phyloP scores from a whole-genome alignment of 805 yeast species.

The Maudiozyma serrabonitensis region DNA sequence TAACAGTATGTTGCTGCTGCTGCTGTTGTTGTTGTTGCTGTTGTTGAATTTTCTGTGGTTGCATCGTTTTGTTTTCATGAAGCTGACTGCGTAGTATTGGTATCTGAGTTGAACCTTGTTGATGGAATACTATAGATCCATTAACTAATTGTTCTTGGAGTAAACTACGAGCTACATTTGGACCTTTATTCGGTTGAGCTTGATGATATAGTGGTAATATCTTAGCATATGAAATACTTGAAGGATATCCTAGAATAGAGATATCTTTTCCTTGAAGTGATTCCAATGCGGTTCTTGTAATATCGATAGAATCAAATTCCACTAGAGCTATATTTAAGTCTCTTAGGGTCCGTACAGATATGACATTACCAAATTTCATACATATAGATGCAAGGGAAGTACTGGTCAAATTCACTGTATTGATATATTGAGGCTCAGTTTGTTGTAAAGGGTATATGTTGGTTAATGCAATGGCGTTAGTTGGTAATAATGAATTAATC shows the following conservation, averaged over 20 bases:
- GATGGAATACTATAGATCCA: constrained; percentile 25
- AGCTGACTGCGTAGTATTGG: constrained; percentile 16
- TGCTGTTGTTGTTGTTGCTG: neutral
- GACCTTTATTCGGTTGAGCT: constrained; percentile 5
- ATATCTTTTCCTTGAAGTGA: constrained; percentile 74
- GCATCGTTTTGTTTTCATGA: neutral
- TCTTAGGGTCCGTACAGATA: constrained; percentile 52
- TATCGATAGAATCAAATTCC: constrained; percentile 61
- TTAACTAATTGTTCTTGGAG: constrained; percentile 25
- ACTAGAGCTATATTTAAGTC: constrained; percentile 46
- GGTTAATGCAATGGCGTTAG: constrained; percentile 66
- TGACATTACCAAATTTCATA: constrained; percentile 49
- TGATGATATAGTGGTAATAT: constrained; percentile 33
- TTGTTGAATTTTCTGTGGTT: neutral
- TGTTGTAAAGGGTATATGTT: constrained; percentile 41
- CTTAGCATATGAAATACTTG: constrained; percentile 78
- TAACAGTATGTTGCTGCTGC: neutral
- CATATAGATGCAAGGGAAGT: constrained; percentile 49
- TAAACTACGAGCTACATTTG: constrained; percentile 17
- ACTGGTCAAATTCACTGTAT: constrained; percentile 35
- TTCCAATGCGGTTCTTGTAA: constrained; percentile 75
- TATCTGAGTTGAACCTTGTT: constrained; percentile 23
- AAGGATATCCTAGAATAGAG: constrained; percentile 57
- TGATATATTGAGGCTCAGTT: constrained; percentile 42
- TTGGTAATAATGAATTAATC: constrained; percentile 59